A percentile compares a stretch with the other conserved stretches of the same genome.
phyloP scores from a whole-genome alignment of 768 basidiomycete genomes.

The Tylopilus sp. region DNA sequence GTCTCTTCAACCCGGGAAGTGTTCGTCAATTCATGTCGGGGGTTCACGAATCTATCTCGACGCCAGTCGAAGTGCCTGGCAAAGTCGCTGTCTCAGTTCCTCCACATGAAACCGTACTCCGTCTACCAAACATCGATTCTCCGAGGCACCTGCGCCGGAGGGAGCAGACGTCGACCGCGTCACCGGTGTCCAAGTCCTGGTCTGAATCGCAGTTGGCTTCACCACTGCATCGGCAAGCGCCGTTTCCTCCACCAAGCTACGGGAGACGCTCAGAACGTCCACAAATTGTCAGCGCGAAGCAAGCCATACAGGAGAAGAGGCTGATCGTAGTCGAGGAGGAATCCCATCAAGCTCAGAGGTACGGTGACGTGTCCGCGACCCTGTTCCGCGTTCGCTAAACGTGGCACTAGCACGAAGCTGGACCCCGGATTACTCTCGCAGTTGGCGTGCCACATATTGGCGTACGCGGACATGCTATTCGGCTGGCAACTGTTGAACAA shows the following conservation, averaged over 20 bases:
- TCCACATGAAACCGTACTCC: conserved; percentile 18
- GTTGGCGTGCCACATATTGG: conserved; percentile 52
- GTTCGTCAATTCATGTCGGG: conserved; percentile 69
- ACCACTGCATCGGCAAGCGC: conserved; percentile 27
- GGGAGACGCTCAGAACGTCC: conserved; percentile 40
- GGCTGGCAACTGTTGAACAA: conserved; percentile 71
- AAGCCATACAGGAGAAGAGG: conserved; percentile 35
- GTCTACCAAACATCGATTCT: conserved; percentile 25
- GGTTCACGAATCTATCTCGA: conserved; percentile 48
- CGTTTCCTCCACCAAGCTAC: conserved; percentile 43
- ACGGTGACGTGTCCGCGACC: not conserved
- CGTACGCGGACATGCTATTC: conserved; percentile 73
- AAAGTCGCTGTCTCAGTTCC: conserved; percentile 26
- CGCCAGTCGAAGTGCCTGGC: conserved; percentile 31
- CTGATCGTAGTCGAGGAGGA: conserved; percentile 34
- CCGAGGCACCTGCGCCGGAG: conserved; percentile 28
- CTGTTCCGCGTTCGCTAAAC: not conserved
- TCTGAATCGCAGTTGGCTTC: conserved; percentile 42
- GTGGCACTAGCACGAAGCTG: conserved; percentile 7
- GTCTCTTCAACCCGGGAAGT: conserved; percentile 62
- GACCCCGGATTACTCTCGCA: conserved; percentile 37
- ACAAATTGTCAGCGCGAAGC: conserved; percentile 35
- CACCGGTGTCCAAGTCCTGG: conserved; percentile 52
- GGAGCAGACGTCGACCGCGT: conserved; percentile 25
- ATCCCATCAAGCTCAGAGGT: conserved; percentile 13